Conservation (phyloP, 1,139 yeast genomes). For the Yamadazyma oceani region DNA sequence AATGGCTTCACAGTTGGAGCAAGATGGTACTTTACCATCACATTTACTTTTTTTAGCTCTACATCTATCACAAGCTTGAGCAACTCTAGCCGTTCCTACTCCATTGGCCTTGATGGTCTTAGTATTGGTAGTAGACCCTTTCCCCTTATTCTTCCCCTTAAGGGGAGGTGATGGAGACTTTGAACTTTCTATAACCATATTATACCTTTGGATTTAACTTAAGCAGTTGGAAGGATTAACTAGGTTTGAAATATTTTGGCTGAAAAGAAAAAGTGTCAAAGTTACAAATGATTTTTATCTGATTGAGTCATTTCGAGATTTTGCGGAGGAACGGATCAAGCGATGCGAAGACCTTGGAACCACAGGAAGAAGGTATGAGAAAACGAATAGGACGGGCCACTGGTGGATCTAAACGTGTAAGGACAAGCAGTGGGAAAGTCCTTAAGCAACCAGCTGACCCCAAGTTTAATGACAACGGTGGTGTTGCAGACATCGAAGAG, state of each 20-base stretch:
- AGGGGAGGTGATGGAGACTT: conserved; percentile 4
- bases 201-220: not conserved
- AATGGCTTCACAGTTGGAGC: conserved; percentile 43
- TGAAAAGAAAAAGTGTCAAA: too few relatives aligned
- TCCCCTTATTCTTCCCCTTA: conserved; percentile 9
- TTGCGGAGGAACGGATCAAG: conserved; percentile 8
- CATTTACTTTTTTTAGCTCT: conserved; percentile 77
- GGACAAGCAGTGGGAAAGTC: too few relatives aligned
- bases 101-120: conserved; percentile 69
- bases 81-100: conserved; percentile 54
- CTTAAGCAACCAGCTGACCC: too few relatives aligned
- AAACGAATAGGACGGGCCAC: not conserved
- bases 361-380: not conserved
- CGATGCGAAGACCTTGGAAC: not conserved
- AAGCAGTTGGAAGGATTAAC: too few relatives aligned
- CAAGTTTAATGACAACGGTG: too few relatives aligned
- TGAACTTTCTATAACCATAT: not conserved
- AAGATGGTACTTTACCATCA: conserved; percentile 60
- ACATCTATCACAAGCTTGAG: conserved; percentile 88
- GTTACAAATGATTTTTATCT: too few relatives aligned
- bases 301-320: conserved; percentile 8
- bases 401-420: not conserved
- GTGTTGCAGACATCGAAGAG: conserved; percentile 11
- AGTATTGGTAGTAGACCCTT: conserved; percentile 24
- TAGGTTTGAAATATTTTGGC: too few relatives aligned